Evolutionary conservation across 2,329 filamentous ascomycete genomes (phyloP).

Genomic region (Cladosporium phlei): DNA sequence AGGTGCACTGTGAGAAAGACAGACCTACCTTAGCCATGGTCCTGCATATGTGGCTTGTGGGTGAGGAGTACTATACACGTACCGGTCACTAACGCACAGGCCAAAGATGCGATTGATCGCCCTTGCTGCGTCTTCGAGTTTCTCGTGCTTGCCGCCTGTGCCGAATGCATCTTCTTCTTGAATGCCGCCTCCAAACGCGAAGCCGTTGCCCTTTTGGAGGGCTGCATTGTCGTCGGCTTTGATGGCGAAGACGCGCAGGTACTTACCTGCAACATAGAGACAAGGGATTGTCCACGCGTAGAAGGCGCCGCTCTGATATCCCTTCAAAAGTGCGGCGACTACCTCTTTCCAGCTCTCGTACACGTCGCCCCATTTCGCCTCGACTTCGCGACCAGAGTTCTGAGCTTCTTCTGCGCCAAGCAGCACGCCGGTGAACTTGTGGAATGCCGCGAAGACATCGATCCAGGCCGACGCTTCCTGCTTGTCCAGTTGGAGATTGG

Average conservation of each 20-base stretch:
- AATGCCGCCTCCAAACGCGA: slow-evolving; percentile 45
- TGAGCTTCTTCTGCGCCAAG: slow-evolving; percentile 58
- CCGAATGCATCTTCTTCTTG: slow-evolving; percentile 83
- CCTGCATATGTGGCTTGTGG: slow-evolving; percentile 7
- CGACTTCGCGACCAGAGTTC: slow-evolving; percentile 37
- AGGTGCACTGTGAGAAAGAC: slow-evolving; percentile 55
- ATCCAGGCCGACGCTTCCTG: slow-evolving; percentile 75
- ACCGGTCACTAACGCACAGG: slow-evolving; percentile 85
- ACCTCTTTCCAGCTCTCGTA: slow-evolving; percentile 89
- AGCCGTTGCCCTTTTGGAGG: slow-evolving; percentile 39
- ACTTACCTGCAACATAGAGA: slow-evolving; percentile 81
- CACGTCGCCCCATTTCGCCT: slow-evolving; percentile 70
- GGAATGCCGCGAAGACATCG: slow-evolving; percentile 78
- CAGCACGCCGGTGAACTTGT: slow-evolving; percentile 74
- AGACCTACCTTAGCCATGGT: slow-evolving; percentile 21
- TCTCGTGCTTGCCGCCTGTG: slow-evolving; percentile 71
- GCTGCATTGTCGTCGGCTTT: slow-evolving; percentile 71
- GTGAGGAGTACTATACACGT: slow-evolving; percentile 30
- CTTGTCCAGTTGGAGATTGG: slow-evolving; percentile 37
- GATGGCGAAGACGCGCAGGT: slow-evolving; percentile 82
- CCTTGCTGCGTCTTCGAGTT: slow-evolving; percentile 83
- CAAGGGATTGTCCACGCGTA: slow-evolving; percentile 90
- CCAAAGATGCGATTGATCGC: slow-evolving; percentile 90
- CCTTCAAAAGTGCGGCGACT: slow-evolving; percentile 69
- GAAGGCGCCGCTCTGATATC: slow-evolving; percentile 71